phyloP scores from a whole-genome alignment of 2,329 filamentous ascomycete species.

The Aspergillus pseudotamarii region DNA sequence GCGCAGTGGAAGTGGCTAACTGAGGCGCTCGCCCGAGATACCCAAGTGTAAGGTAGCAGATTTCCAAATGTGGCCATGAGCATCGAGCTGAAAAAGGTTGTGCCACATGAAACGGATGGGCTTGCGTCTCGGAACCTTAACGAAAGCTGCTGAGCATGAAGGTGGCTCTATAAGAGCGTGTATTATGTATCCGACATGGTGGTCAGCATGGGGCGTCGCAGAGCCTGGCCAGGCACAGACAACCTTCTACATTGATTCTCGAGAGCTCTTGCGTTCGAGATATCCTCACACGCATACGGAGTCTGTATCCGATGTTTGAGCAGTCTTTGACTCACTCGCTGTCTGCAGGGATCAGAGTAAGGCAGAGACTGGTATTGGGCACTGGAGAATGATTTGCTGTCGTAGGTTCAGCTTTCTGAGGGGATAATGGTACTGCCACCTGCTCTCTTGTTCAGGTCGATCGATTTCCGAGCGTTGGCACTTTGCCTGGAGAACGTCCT shows the following conservation, averaged over 20 bases:
- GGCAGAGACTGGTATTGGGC: neutral
- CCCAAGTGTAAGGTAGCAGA: neutral
- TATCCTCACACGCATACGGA: neutral
- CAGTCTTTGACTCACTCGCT: neutral
- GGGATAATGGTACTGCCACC: neutral
- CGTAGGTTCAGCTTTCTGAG: neutral
- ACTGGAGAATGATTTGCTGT: neutral
- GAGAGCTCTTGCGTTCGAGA: neutral
- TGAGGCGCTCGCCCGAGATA: neutral
- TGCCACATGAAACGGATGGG: constrained; percentile 1
- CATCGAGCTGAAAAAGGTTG: neutral
- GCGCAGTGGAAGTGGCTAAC: neutral
- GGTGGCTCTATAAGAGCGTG: neutral
- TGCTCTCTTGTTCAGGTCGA: neutral
- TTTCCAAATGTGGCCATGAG: neutral
- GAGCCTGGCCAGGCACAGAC: constrained; percentile 2
- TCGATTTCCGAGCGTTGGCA: neutral
- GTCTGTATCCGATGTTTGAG: neutral
- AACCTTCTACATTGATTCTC: neutral
- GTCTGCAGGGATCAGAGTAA: neutral
- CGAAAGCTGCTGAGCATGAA: neutral
- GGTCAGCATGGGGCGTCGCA: neutral
- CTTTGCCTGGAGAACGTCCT: neutral
- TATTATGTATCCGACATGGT: constrained; percentile 6
- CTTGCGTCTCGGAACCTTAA: constrained; percentile 2